A percentile compares a stretch with the other conserved stretches of the same genome.
Conservation (phyloP, 805 yeast species). For the Wickerhamiella parazyma region DNA sequence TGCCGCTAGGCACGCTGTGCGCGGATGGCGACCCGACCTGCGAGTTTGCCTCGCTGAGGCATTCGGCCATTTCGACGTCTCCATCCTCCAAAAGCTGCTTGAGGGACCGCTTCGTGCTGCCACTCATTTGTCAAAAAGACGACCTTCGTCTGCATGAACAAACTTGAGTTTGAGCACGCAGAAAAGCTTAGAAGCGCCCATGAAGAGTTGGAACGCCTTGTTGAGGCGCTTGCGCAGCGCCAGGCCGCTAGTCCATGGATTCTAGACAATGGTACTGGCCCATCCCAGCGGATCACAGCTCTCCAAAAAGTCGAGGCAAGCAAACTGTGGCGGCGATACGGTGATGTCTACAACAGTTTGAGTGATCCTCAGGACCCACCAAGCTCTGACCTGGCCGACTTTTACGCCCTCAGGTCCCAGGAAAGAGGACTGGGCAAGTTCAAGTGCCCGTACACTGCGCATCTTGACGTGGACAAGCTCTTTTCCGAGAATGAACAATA, state of each 20-base stretch:
- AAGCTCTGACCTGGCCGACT: not conserved
- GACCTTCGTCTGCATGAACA: too few species aligned
- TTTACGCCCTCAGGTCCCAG: not conserved
- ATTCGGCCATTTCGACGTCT: conserved; percentile 5
- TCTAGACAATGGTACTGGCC: not conserved
- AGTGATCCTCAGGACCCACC: not conserved
- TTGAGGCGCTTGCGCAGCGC: conserved; percentile 49
- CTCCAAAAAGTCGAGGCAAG: conserved; percentile 58
- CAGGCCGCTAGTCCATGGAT: not conserved
- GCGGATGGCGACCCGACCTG: not conserved
- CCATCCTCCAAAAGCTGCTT: conserved; percentile 5
- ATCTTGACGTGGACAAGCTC: conserved; percentile 34
- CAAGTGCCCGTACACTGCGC: conserved; percentile 38
- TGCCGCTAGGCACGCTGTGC: not conserved
- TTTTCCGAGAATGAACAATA: conserved; percentile 42
- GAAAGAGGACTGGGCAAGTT: conserved; percentile 22
- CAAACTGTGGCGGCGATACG: conserved; percentile 35
- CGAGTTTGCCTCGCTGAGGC: not conserved
- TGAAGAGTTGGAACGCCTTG: conserved; percentile 57
- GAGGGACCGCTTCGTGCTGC: conserved; percentile 3
- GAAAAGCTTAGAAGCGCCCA: conserved; percentile 19
- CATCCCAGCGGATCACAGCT: conserved; percentile 37
- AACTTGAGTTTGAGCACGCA: conserved; percentile 7
- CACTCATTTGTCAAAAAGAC: conserved; percentile 3
- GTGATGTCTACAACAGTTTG: not conserved